Conservation (phyloP, 2,329 filamentous ascomycete species). For the Bertia moriformis region DNA sequence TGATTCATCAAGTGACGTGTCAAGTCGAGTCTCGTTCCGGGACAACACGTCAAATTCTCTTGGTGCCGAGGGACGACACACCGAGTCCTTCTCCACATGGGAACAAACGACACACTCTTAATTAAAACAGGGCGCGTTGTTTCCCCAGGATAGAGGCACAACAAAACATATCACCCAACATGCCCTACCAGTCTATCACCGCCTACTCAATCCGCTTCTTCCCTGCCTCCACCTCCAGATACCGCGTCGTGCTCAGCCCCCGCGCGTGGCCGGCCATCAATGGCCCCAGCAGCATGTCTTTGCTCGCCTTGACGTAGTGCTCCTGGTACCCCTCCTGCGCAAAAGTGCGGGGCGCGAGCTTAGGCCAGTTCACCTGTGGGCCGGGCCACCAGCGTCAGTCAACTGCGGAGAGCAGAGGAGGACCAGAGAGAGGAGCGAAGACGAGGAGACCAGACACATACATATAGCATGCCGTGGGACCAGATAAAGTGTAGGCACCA, state of each 20-base stretch:
- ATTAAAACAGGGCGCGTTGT: neutral
- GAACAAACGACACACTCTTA: neutral
- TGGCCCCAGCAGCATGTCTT: slow-evolving; percentile 66
- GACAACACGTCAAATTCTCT: too few species aligned
- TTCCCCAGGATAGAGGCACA: too few species aligned
- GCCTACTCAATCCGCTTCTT: slow-evolving; percentile 89
- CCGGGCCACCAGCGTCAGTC: neutral
- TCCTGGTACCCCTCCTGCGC: slow-evolving; percentile 81
- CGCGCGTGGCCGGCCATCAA: slow-evolving; percentile 65
- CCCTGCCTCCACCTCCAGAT: slow-evolving; percentile 82
- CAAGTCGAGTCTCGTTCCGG: too few species aligned
- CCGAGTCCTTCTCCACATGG: too few species aligned
- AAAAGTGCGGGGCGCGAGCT: slow-evolving; percentile 76
- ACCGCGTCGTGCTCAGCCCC: slow-evolving; percentile 67
- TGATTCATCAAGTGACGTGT: too few species aligned
- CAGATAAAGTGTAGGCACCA: slow-evolving; percentile 69
- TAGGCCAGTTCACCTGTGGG: slow-evolving; percentile 90
- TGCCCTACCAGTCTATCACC: neutral
- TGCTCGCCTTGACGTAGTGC: slow-evolving; percentile 65
- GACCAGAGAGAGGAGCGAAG: slow-evolving; percentile 3
- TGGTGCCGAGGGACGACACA: too few species aligned
- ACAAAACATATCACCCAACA: neutral
- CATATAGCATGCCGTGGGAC: slow-evolving; percentile 80
- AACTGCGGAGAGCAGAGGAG: too few species aligned
- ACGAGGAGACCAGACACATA: too few species aligned